Percentiles rank a stretch among this genome's conserved stretches.
Evolutionary conservation across 192 early-diverging fungal genomes (phyloP).

Genomic region (Gigaspora rosea): DNA sequence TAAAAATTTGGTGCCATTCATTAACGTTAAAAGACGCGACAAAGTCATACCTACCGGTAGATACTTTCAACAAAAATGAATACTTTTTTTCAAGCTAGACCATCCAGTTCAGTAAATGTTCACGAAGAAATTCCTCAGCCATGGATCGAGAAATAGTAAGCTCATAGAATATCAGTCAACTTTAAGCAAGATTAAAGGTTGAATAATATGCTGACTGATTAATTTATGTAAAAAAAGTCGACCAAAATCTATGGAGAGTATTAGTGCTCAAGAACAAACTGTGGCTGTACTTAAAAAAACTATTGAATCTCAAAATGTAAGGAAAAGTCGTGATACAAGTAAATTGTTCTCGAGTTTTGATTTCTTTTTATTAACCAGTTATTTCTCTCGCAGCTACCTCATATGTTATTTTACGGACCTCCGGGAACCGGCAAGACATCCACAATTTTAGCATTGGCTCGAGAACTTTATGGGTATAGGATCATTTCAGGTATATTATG

Average conservation of each 20-base stretch:
- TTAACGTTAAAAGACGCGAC: no score
- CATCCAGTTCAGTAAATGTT: no score
- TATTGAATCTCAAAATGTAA: slow-evolving; percentile 86
- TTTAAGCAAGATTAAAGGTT: background rate
- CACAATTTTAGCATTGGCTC: slow-evolving; percentile 86
- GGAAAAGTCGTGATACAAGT: background rate
- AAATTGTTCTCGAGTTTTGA: background rate
- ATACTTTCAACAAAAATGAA: no score
- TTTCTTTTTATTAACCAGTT: background rate
- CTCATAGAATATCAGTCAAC: background rate
- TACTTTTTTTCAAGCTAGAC: no score
- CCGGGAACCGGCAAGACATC: slow-evolving; percentile 98
- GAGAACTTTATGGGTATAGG: slow-evolving; percentile 78
- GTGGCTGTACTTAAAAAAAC: slow-evolving; percentile 82
- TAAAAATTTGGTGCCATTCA: no score
- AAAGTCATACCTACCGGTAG: no score
- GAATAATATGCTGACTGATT: background rate
- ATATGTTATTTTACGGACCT: slow-evolving; percentile 96
- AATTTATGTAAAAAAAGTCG: slow-evolving; percentile 50
- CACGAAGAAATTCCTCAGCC: slow-evolving; percentile 37
- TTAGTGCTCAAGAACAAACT: slow-evolving; percentile 89
- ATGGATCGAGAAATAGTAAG: slow-evolving; percentile 93
- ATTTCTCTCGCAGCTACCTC: slow-evolving; percentile 69
- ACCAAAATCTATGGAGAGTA: slow-evolving; percentile 81
- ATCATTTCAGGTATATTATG: background rate